phyloP scores from a whole-genome alignment of 441 rosid genomes.

The Pelargonium fulgidum region DNA sequence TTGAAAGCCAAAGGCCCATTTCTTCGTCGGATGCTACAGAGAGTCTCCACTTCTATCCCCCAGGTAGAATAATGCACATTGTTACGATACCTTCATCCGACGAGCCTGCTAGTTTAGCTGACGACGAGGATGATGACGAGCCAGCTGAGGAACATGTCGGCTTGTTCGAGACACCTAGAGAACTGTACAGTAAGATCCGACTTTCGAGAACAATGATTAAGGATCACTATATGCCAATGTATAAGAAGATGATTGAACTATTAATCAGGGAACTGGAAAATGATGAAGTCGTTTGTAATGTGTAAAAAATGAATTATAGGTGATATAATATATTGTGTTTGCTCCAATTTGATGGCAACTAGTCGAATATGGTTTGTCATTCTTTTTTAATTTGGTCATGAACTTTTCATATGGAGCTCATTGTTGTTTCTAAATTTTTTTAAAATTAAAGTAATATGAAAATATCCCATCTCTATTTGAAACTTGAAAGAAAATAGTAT shows the following conservation, averaged over 20 bases:
- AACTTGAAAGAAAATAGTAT: too few species aligned
- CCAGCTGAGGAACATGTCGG: slow-evolving; percentile 33
- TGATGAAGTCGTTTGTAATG: slow-evolving; percentile 24
- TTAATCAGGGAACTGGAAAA: slow-evolving; percentile 55
- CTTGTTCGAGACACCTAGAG: slow-evolving; percentile 75
- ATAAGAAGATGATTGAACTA: slow-evolving; percentile 84
- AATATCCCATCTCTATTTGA: too few species aligned
- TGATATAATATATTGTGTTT: background rate
- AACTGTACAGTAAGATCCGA: slow-evolving; percentile 81
- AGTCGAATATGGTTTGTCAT: too few species aligned
- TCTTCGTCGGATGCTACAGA: slow-evolving; percentile 45
- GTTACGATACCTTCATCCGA: slow-evolving; percentile 37
- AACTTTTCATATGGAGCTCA: too few species aligned
- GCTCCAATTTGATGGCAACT: background rate
- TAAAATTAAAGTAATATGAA: too few species aligned
- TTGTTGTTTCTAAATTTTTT: too few species aligned
- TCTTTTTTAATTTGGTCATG: too few species aligned
- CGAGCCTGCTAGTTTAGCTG: slow-evolving; percentile 24
- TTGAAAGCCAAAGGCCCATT: slow-evolving; percentile 32
- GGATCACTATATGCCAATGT: slow-evolving; percentile 97
- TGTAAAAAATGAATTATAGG: slow-evolving; percentile 12
- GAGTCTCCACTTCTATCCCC: slow-evolving; percentile 69
- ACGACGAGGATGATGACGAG: slow-evolving; percentile 14
- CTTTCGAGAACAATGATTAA: slow-evolving; percentile 87
- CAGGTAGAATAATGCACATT: slow-evolving; percentile 83